Conservation (phyloP, 23 red algal species). For the Gracilariopsis chorda region DNA sequence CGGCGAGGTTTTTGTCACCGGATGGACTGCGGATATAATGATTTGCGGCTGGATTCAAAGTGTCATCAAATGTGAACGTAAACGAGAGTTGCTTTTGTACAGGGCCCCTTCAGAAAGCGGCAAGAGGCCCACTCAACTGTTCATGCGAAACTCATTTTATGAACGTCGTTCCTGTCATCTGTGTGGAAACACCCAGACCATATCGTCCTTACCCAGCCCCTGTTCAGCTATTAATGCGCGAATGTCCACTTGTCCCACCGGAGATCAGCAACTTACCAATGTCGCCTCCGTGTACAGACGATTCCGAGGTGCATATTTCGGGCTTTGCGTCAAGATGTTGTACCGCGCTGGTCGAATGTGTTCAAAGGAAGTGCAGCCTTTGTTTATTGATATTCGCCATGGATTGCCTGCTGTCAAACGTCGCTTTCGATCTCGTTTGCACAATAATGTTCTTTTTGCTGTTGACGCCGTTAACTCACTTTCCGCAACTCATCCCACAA, state of each 20-base stretch:
- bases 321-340: constrained; percentile 29
- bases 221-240: constrained; percentile 1
- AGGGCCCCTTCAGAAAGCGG: constrained; percentile 22
- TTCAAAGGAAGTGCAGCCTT: background rate
- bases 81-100: constrained; percentile 35
- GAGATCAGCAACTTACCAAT: constrained; percentile 6
- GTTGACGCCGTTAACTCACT: background rate
- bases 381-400: constrained; percentile 42
- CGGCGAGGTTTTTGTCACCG: constrained; percentile 50
- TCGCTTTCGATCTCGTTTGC: constrained; percentile 8
- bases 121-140: background rate
- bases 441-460: constrained; percentile 20
- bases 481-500: constrained; percentile 12
- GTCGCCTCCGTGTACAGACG: constrained; percentile 48
- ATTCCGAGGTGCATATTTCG: constrained; percentile 57
- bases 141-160: constrained; percentile 60
- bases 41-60: constrained; percentile 62
- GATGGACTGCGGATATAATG: constrained; percentile 43
- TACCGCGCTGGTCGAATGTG: background rate
- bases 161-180: constrained; percentile 49
- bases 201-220: constrained; percentile 12
- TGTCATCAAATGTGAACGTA: constrained; percentile 58
- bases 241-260: background rate
- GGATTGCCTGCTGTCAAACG: constrained; percentile 9
- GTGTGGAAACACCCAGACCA: background rate